Evolutionary conservation across 2,329 filamentous ascomycete genomes (phyloP).

Genomic region (Penicillium sp.): DNA sequence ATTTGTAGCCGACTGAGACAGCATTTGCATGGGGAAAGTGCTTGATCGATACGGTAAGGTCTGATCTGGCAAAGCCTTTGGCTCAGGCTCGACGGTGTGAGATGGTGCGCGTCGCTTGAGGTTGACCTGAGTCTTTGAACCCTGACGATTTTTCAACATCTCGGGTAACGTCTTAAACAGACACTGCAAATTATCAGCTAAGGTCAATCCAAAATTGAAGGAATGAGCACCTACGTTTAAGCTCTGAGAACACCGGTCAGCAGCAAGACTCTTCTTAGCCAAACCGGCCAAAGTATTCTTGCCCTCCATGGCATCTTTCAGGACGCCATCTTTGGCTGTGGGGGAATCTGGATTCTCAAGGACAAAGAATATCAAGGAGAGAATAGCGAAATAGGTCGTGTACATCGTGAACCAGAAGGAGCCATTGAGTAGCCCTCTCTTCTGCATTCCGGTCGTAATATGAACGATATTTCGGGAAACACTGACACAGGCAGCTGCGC

Average conservation of each 20-base stretch:
- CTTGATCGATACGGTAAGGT: constrained; percentile 36
- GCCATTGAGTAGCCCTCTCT: constrained; percentile 58
- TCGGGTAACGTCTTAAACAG: constrained; percentile 83
- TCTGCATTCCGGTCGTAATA: constrained; percentile 65
- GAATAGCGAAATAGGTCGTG: constrained; percentile 65
- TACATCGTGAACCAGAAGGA: constrained; percentile 70
- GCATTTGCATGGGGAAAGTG: constrained; percentile 41
- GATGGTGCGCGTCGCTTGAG: constrained; percentile 50
- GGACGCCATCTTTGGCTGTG: constrained; percentile 66
- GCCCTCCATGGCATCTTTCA: constrained; percentile 81
- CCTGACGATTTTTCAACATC: constrained; percentile 59
- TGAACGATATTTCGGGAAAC: constrained; percentile 66
- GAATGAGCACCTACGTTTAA: constrained; percentile 62
- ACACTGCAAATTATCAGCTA: constrained; percentile 49
- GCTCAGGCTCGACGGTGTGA: constrained; percentile 16
- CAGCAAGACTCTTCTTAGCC: constrained; percentile 80
- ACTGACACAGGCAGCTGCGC: constrained; percentile 64
- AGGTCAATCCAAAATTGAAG: neutral
- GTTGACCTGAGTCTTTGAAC: constrained; percentile 46
- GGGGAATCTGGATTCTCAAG: constrained; percentile 63
- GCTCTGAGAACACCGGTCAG: constrained; percentile 77
- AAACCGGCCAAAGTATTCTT: constrained; percentile 77
- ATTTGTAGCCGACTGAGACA: constrained; percentile 25
- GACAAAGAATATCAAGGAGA: constrained; percentile 64
- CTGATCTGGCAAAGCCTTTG: constrained; percentile 22